Evolutionary conservation across 768 basidiomycete species (phyloP).

Genomic region (Kwoniella mangroviensis): DNA sequence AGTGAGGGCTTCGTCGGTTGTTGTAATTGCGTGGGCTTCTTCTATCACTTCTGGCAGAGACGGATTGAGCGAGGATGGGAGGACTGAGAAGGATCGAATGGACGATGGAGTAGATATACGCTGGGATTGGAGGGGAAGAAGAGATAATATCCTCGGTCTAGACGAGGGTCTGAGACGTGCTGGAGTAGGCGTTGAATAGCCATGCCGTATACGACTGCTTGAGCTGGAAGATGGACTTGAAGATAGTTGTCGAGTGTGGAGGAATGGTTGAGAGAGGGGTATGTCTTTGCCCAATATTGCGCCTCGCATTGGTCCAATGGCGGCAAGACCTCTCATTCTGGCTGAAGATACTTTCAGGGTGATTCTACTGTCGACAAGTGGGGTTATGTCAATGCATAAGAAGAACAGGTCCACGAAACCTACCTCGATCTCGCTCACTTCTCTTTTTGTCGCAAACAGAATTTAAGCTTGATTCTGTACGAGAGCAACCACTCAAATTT

Average conservation of each 20-base stretch:
- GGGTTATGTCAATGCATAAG: no score
- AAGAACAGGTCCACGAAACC: no score
- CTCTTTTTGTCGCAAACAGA: no score
- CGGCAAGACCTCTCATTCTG: neutral
- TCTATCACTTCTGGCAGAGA: conserved; percentile 3
- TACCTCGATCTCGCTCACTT: no score
- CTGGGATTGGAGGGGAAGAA: neutral
- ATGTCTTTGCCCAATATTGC: neutral
- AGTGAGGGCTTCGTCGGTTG: conserved; percentile 14
- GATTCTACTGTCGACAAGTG: no score
- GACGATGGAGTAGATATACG: neutral
- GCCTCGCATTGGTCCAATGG: neutral
- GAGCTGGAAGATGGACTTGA: neutral
- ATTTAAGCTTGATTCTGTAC: neutral
- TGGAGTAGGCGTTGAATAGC: neutral
- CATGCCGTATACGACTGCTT: conserved; percentile 6
- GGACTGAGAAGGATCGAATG: conserved; percentile 1
- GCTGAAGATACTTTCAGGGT: neutral
- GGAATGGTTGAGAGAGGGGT: neutral
- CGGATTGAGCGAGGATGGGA: neutral
- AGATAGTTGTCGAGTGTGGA: neutral
- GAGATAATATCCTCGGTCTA: neutral
- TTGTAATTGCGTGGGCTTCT: neutral
- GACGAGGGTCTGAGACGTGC: neutral
- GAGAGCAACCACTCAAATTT: conserved; percentile 3